Base-by-base conservation (phyloP, 768 basidiomycete species). In the Myochromella boudieri region DNA sequence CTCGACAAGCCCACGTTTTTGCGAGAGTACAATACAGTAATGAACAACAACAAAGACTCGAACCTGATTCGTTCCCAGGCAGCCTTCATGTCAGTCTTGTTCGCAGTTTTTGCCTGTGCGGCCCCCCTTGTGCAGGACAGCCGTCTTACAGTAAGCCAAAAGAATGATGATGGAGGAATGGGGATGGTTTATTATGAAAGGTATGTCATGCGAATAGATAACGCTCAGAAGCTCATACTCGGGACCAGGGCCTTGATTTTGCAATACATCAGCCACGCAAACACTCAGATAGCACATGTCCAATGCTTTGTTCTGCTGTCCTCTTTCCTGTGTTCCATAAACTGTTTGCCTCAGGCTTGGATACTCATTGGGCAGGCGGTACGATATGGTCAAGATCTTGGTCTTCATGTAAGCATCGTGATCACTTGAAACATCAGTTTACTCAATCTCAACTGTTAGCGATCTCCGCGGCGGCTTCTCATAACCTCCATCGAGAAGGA, bases 331-430 rank as follows among this genome's bases (percentile, higher is more conserved):
- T 94, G 92, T 61, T 92, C 91, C 44, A 78, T 95, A 56, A 95
- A 95, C 60, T 93, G 92, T 61, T 79, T 95, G 42, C 93, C 93
- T 2, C 93, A 94, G 68, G 91, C 92, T 24, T 95, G 93, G 93
- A 80, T 95, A 52, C 76, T 94, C 47, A 81, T 93, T 44, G 93
- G 93, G 33, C 93, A 95, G 64, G 93, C 90, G 18, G 82, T 95
- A 37, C 82, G 93, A 49, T 83, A 83, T 49, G 92, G 88, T 3
- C 93, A 95, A 65, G 93, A 95, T 69, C 74, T 95, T 32, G 93
- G 93, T 36, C 77, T 95, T 56, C 93, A 95, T 70, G 91, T 94
- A 69, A 74, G 90, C 39, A 48, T 20, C n/a, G n/a, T n/a, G n/a
- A n/a, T 48, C 43, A 34, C 25, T 46, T 48, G 34, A 15, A 20